phyloP scores from a whole-genome alignment of 805 yeast genomes.

The Yamadazyma olivae region DNA sequence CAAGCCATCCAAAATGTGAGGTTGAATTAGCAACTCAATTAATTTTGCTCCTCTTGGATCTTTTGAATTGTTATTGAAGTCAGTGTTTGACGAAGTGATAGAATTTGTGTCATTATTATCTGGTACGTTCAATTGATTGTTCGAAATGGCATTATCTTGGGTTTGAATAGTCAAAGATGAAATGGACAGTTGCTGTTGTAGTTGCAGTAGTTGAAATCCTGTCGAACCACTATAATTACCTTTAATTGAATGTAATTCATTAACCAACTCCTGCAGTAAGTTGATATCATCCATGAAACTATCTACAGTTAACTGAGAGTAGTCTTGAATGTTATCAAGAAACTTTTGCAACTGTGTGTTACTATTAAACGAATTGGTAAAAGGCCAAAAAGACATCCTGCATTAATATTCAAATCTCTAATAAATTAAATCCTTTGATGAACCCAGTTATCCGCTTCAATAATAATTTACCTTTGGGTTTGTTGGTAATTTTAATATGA shows the following conservation, averaged over 20 bases:
- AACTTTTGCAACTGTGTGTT: slow-evolving; percentile 40
- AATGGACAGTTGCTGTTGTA: slow-evolving; percentile 11
- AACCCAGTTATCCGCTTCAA: too few relatives aligned
- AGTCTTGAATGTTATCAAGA: slow-evolving; percentile 35
- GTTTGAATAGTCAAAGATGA: not conserved
- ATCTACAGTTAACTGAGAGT: slow-evolving; percentile 26
- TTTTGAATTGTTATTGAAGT: slow-evolving; percentile 18
- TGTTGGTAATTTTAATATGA: too few relatives aligned
- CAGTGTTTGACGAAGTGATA: slow-evolving; percentile 32
- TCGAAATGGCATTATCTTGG: not conserved
- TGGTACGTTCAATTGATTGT: not conserved
- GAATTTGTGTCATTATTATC: slow-evolving; percentile 28
- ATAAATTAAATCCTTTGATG: too few relatives aligned
- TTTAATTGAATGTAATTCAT: slow-evolving; percentile 35
- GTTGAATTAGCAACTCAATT: slow-evolving; percentile 75
- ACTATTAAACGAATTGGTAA: slow-evolving; percentile 33
- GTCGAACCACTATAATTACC: slow-evolving; percentile 27
- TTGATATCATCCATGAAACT: slow-evolving; percentile 30
- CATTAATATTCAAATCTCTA: too few relatives aligned
- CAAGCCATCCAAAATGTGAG: slow-evolving; percentile 65
- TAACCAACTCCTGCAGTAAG: slow-evolving; percentile 35
- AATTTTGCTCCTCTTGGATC: slow-evolving; percentile 50
- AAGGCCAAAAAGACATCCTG: slow-evolving; percentile 46
- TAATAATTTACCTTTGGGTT: not conserved
- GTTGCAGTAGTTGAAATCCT: slow-evolving; percentile 28